Evolutionary conservation across 1,284 basidiomycete genomes (phyloP).

Genomic region (Moesziomyces aphidis): DNA sequence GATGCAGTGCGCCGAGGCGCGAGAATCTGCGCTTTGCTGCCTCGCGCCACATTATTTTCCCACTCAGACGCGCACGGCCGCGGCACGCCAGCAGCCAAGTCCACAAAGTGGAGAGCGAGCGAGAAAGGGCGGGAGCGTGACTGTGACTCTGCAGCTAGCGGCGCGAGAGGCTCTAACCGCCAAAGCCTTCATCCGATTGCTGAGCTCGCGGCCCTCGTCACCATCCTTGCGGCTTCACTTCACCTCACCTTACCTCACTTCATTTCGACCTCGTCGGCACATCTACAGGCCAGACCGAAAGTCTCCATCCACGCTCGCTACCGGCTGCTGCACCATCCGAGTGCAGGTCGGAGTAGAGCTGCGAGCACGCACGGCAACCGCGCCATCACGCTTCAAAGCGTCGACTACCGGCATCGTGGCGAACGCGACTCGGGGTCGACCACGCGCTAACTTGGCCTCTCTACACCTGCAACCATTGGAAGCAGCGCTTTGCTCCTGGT

Average conservation of each 20-base stretch:
- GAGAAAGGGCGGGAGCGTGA: too few species aligned
- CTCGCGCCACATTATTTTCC: not conserved
- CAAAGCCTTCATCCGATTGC: not conserved
- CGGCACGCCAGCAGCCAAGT: not conserved
- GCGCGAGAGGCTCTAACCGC: not conserved
- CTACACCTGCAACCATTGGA: not conserved
- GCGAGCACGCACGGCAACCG: not conserved
- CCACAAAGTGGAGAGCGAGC: not conserved
- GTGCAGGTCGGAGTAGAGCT: not conserved
- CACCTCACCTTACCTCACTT: not conserved
- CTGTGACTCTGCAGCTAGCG: not conserved
- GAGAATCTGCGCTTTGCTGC: too few species aligned
- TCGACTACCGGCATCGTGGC: too few species aligned
- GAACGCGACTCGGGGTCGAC: not conserved
- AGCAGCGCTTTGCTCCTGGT: not conserved
- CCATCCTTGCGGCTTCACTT: not conserved
- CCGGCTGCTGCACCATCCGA: not conserved
- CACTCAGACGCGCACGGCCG: not conserved
- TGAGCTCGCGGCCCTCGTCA: not conserved
- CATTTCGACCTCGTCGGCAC: not conserved
- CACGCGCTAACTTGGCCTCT: not conserved
- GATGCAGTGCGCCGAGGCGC: too few species aligned
- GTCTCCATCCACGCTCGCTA: not conserved
- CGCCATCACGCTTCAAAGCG: not conserved
- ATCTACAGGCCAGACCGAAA: not conserved